phyloP scores from a whole-genome alignment of 192 early-diverging fungal species.

The Coemansia interrupta region DNA sequence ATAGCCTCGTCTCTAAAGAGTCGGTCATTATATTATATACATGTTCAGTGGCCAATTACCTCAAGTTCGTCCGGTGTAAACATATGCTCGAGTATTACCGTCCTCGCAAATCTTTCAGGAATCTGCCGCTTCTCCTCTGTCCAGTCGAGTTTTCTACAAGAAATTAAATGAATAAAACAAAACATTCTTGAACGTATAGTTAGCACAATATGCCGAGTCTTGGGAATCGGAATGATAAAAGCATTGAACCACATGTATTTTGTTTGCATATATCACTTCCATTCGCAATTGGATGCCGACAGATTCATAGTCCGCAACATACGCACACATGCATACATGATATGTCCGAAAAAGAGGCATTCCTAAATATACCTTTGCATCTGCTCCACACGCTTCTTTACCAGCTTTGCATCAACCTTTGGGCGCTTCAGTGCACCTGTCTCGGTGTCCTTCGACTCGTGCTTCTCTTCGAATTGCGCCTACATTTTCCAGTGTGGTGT shows the following conservation, averaged over 20 bases:
- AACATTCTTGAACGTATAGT: no score
- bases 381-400: constrained; percentile 64
- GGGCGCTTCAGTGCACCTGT: constrained; percentile 25
- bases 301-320: background rate
- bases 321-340: background rate
- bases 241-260: no score
- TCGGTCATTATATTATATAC: background rate
- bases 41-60: constrained; percentile 41
- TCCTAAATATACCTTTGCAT: constrained; percentile 59
- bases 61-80: constrained; percentile 86
- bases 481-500: constrained; percentile 15
- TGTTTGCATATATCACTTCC: no score
- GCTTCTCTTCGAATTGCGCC: constrained; percentile 81
- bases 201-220: no score
- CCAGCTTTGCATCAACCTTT: constrained; percentile 58
- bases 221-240: no score
- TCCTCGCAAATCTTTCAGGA: constrained; percentile 70
- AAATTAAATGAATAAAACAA: background rate
- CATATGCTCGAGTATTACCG: constrained; percentile 94
- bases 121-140: constrained; percentile 71
- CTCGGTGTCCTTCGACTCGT: constrained; percentile 33
- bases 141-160: constrained; percentile 84
- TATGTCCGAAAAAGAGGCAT: no score
- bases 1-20: background rate
- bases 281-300: no score